These are phyloP conservation scores for Boletus rufocinnamomeus DNA, from an alignment of 768 basidiomycete species.

Conservation along the genomic window DNA sequence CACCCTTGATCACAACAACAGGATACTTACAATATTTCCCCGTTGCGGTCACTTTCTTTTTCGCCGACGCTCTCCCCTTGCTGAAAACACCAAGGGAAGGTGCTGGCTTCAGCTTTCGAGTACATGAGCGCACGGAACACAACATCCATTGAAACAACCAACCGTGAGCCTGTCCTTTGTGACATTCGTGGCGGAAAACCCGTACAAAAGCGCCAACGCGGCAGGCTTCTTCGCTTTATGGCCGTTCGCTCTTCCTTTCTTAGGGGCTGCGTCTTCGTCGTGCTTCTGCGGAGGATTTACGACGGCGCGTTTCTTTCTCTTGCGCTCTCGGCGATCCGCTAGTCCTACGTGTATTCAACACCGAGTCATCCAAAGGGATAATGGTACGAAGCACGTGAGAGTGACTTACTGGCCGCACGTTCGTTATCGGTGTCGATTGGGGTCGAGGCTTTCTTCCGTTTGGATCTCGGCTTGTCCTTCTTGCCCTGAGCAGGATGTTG, in stretches of 20 bases:
- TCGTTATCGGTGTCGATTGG: constrained; percentile 36
- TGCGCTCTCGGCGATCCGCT: constrained; percentile 63
- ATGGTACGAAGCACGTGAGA: background rate
- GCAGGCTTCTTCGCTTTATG: constrained; percentile 29
- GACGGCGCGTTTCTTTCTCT: constrained; percentile 58
- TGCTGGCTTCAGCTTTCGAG: constrained; percentile 32
- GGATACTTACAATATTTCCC: constrained; percentile 19
- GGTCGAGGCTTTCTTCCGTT: constrained; percentile 22
- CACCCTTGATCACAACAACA: background rate
- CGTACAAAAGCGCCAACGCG: constrained; percentile 39
- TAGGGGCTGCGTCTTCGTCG: constrained; percentile 6
- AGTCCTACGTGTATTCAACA: constrained; percentile 46
- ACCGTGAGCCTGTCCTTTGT: constrained; percentile 41
- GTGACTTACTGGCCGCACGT: constrained; percentile 37
- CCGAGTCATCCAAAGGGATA: background rate
- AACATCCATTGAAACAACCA: background rate
- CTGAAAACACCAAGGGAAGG: constrained; percentile 37
- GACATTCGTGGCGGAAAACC: constrained; percentile 40
- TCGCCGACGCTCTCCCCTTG: constrained; percentile 39
- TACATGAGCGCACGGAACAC: constrained; percentile 2
- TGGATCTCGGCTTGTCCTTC: constrained; percentile 29
- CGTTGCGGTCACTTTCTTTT: constrained; percentile 19
- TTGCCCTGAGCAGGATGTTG: constrained; percentile 8
- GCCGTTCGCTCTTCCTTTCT: constrained; percentile 17
- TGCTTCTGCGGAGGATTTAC: constrained; percentile 34